Percentiles rank a stretch among this genome's conserved stretches.
Evolutionary conservation across 2,329 filamentous ascomycete species (phyloP).

Genomic region (Xylariaceae sp.): DNA sequence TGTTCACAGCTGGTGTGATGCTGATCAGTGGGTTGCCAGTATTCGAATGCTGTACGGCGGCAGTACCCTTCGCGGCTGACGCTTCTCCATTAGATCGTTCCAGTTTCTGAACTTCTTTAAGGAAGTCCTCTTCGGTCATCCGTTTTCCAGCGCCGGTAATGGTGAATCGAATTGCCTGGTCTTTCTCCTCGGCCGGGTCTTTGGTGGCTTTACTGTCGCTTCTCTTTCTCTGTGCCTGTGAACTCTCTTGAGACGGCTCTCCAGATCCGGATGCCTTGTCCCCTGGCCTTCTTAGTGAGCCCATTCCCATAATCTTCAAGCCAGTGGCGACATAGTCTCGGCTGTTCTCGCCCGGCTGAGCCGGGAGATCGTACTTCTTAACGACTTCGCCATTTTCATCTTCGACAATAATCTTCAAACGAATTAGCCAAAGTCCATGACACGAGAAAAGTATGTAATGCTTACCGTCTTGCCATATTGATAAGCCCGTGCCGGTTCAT

Average conservation of each 20-base stretch:
- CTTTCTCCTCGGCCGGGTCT: slow-evolving; percentile 54
- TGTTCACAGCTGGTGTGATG: slow-evolving; percentile 29
- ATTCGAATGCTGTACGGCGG: neutral
- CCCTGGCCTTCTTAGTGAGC: slow-evolving; percentile 38
- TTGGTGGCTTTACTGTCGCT: slow-evolving; percentile 33
- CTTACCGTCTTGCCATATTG: slow-evolving; percentile 75
- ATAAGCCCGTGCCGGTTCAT: slow-evolving; percentile 74
- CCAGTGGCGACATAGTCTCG: slow-evolving; percentile 41
- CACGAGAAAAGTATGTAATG: neutral
- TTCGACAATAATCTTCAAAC: slow-evolving; percentile 69
- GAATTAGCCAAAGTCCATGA: neutral
- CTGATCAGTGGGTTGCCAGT: slow-evolving; percentile 20
- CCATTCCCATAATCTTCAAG: slow-evolving; percentile 52
- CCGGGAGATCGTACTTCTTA: slow-evolving; percentile 72
- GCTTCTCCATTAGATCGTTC: slow-evolving; percentile 57
- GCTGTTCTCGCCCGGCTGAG: slow-evolving; percentile 41
- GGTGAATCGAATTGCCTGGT: slow-evolving; percentile 69
- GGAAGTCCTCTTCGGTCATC: slow-evolving; percentile 77
- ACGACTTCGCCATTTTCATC: slow-evolving; percentile 82
- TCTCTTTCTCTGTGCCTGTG: slow-evolving; percentile 36
- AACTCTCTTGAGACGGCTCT: slow-evolving; percentile 19
- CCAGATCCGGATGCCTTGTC: slow-evolving; percentile 35
- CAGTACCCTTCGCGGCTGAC: neutral
- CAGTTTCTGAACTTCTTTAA: slow-evolving; percentile 65
- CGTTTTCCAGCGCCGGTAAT: slow-evolving; percentile 66